Evolutionary conservation across 73 alveolate species (phyloP).

Genomic region (Paramecium caudatum): DNA sequence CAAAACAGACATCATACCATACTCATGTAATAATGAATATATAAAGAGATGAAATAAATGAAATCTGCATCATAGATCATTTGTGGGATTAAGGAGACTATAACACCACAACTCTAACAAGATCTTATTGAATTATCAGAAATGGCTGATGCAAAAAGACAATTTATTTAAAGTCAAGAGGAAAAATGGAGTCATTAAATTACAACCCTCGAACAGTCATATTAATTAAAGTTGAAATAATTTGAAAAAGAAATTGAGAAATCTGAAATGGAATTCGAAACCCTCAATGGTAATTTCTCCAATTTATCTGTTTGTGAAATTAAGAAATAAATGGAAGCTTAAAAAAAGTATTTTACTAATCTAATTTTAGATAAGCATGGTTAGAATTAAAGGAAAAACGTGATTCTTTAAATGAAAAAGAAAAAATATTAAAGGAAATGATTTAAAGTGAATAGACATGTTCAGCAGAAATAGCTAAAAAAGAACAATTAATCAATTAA

Average conservation of each 20-base stretch:
- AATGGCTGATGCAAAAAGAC: not conserved
- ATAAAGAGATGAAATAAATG: not conserved
- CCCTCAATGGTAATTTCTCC: no score
- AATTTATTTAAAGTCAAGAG: not conserved
- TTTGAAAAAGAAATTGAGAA: conserved; percentile 45
- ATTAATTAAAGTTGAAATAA: not conserved
- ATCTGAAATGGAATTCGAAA: not conserved
- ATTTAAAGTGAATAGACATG: not conserved
- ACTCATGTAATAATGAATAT: not conserved
- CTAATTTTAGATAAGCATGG: not conserved
- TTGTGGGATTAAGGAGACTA: not conserved
- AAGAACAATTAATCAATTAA: conserved; percentile 1
- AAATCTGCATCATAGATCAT: not conserved
- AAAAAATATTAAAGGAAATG: not conserved
- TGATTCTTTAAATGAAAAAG: not conserved
- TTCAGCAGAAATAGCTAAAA: not conserved
- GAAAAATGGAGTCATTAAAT: not conserved
- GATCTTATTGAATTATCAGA: conserved; percentile 12
- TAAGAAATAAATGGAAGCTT: not conserved
- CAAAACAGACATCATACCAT: conserved; percentile 19
- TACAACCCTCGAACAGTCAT: not conserved
- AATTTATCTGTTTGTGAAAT: not conserved
- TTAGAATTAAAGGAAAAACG: not conserved
- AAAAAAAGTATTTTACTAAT: not conserved
- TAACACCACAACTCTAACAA: not conserved